Base-by-base conservation (phyloP, 345 rosid genomes). In the Salix koriyanagi region DNA sequence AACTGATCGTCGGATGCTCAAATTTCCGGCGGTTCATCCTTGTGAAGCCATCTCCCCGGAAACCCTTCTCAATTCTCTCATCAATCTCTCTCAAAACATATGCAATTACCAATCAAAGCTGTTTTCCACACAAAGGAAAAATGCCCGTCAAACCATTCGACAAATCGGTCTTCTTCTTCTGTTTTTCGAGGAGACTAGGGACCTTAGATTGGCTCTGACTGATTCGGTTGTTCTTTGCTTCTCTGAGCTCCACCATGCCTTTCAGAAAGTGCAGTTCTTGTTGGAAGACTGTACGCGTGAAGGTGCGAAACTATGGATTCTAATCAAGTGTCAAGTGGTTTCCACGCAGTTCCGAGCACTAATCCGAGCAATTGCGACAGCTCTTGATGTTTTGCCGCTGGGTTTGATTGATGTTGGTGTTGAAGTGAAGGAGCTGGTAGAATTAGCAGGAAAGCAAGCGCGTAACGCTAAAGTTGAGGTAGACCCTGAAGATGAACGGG, bases 11-110 rank as follows among this genome's bases (percentile, higher is more conserved):
- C 93, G 93, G 86, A 74, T 92, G 67, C 77, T 94, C 56, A 81
- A 88, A 2, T 88, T 81, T 67, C 97, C 96, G 79, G 93, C 97
- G 0, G 96, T 94, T 21, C 90, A 82, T 25, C 98, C 98, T 32
- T 91, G 90, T 73, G 88, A 85, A 50, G 77, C 83, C 19, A 75
- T 90, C 72, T 85, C 93, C 39, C 85, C 84, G 72, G 76, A 64
- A 15, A 91, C 91, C 23, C 92, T 92, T 56, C 77, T 92, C 44
- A 69, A 58, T 62, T 92, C 98, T 8, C 83, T 94, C 11, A 83
- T 85, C 54, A 54, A 60, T 30, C 89, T 91, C 26, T 83, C 88
- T 14, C 85, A 69, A 65, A 81, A 65, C 41, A 86, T 94, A 67
- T 80, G 85, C 84, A 72, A 56, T 26, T 85, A 75, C 84, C 85